Evolutionary conservation across 2,329 filamentous ascomycete species (phyloP), one percentile per base, ranked within the genome.

Genomic region (Cladophialophora chaetospira): DNA sequence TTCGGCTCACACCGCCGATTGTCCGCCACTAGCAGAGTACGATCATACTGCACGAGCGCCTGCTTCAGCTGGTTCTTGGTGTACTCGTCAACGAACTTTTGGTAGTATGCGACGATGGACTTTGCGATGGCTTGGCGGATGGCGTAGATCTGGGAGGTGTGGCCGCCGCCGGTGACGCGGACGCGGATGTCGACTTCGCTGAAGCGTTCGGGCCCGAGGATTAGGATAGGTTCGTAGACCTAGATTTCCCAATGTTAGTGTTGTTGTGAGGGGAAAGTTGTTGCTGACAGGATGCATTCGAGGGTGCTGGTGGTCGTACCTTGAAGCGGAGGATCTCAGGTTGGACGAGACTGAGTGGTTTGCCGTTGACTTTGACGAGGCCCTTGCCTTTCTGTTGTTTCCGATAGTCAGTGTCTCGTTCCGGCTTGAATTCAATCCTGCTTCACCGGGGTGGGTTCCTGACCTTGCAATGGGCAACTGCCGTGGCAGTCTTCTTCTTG

Each of bases 51-150:
- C 74, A 93, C 89, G 70, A 99, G 87, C 69, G 90, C 89, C 82
- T 93, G 88, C 91, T 97, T 99, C 75, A 99, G 86, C 81, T 91
- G 85, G 87, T 97, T 97, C 89, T 99, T 99, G 83, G 89, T 91
- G 89, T 97, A 92, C 89, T 99, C 94, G 77, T 99, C 94, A 80
- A 97, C 91, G 83, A 88, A 99, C 86, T 99, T 97, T 84, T 97
- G 93, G 89, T 97, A 97, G 88, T 97, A 97, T 79, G 91, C 88
- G 74, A 96, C 88, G 77, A 96, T 90, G 73, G 88, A 88, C 87
- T 97, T 99, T 83, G 92, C 87, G 76, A 99, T 97, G 73, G 94
- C 93, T 84, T 99, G 94, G 72, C 94, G 91, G 84, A 97, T 91
- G 77, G 94, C 94, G 82, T 97, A 97, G 80, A 96, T 85, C 81